These are phyloP conservation scores for Debaryomyces subglobosus DNA, from an alignment of 1,139 yeast genomes.

Conservation along the genomic window DNA sequence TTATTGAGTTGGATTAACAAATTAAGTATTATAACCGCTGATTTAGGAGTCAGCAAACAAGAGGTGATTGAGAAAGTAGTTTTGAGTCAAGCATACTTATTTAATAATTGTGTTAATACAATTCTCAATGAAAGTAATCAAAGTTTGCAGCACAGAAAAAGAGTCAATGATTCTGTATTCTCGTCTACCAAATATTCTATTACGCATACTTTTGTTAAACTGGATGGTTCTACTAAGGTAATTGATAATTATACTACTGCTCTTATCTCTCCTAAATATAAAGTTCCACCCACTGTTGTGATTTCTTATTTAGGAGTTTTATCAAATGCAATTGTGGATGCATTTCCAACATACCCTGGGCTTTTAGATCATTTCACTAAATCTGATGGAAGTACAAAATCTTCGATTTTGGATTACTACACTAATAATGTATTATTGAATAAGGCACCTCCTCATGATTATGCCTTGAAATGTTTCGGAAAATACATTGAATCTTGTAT, in stretches of 20 bases:
- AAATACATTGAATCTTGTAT: conserved; percentile 48
- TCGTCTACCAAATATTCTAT: conserved; percentile 38
- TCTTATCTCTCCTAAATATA: conserved; percentile 6
- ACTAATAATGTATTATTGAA: conserved; percentile 47
- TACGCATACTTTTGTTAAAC: conserved; percentile 19
- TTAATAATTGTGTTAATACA: conserved; percentile 21
- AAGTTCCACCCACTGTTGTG: conserved; percentile 6
- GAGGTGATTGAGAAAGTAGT: conserved; percentile 18
- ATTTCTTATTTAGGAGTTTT: conserved; percentile 43
- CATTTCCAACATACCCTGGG: conserved; percentile 45
- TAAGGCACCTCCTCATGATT: conserved; percentile 28
- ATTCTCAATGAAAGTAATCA: conserved; percentile 3
- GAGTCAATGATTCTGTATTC: conserved; percentile 49
- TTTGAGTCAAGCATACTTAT: conserved; percentile 26
- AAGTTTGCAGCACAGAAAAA: conserved; percentile 38
- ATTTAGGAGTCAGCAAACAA: conserved; percentile 21
- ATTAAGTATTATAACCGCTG: conserved; percentile 12
- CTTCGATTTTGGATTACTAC: conserved; percentile 19
- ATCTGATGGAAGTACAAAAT: conserved; percentile 16
- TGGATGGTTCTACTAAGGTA: conserved; percentile 12
- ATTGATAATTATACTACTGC: conserved; percentile 16
- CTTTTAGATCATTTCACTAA: conserved; percentile 28
- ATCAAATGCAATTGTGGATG: conserved; percentile 38
- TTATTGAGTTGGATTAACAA: conserved; percentile 59
- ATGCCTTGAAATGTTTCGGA: conserved; percentile 24